A percentile compares a stretch with the other conserved stretches of the same genome.
Conservation (phyloP, 1,284 basidiomycete genomes). For the Tilletia indica region DNA sequence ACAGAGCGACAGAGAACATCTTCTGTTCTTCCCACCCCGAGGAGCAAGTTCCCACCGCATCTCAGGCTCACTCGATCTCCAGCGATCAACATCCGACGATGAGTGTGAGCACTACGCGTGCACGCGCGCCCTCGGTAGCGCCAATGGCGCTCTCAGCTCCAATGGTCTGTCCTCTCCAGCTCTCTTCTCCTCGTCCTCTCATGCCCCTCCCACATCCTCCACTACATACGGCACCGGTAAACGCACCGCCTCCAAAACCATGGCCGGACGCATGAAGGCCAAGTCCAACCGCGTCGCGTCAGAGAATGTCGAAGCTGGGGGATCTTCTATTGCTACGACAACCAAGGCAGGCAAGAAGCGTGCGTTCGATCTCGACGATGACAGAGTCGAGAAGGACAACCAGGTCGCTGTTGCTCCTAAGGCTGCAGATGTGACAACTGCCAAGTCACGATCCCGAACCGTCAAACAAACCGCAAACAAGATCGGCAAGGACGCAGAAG, state of each 20-base stretch:
- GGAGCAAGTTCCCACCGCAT: no score
- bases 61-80: no score
- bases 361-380: neutral
- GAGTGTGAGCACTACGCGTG: neutral
- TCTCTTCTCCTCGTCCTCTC: neutral
- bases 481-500: no score
- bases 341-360: neutral
- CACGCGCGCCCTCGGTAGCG: conserved; percentile 5
- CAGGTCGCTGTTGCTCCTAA: no score
- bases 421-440: no score
- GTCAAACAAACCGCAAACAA: no score
- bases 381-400: neutral
- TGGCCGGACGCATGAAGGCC: conserved; percentile 5
- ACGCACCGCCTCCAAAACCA: conserved; percentile 1
- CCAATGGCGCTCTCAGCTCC: no score
- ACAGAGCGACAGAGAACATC: no score
- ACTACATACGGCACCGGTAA: neutral
- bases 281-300: neutral
- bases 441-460: no score
- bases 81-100: neutral
- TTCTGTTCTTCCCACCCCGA: no score
- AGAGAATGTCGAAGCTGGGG: neutral
- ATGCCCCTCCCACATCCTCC: neutral
- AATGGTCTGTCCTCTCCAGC: neutral
- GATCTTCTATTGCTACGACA: neutral